phyloP scores from a whole-genome alignment of 495 filamentous ascomycete genomes.

The Aspergillus mulundensis region DNA sequence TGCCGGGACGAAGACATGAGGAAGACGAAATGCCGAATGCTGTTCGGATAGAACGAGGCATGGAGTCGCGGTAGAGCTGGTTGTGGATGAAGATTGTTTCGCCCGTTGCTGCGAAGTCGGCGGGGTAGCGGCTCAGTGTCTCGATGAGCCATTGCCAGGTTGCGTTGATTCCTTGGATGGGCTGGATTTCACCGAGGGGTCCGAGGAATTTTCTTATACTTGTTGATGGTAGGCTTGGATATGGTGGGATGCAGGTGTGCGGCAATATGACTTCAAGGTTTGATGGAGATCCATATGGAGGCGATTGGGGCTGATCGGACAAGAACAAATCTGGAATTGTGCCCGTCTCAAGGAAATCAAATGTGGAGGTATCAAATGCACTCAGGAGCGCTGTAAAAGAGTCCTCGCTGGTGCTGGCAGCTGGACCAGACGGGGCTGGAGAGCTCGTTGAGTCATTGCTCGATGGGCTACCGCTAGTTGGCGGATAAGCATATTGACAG shows the following conservation, averaged over 20 bases:
- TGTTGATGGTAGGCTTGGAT: not conserved
- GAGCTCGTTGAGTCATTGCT: no score
- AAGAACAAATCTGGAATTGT: not conserved
- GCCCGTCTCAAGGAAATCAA: not conserved
- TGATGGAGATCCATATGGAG: no score
- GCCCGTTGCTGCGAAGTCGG: not conserved
- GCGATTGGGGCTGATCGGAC: no score
- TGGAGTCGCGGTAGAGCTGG: constrained; percentile 2
- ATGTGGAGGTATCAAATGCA: not conserved
- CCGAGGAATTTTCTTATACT: not conserved
- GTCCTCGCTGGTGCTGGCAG: no score
- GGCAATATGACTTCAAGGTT: no score
- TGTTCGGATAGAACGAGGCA: constrained; percentile 3
- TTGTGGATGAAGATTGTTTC: constrained; percentile 6
- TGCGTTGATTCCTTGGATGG: not conserved
- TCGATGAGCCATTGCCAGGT: constrained; percentile 6
- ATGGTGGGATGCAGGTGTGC: not conserved
- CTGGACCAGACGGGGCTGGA: no score
- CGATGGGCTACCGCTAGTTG: not conserved
- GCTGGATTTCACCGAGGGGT: not conserved
- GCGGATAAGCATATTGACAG: constrained; percentile 9
- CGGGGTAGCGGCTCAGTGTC: not conserved
- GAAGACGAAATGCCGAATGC: not conserved
- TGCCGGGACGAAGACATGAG: not conserved
- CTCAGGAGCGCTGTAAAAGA: not conserved